Evolutionary conservation across 1,139 yeast genomes (phyloP).

Genomic region (Kazachstania sp.): DNA sequence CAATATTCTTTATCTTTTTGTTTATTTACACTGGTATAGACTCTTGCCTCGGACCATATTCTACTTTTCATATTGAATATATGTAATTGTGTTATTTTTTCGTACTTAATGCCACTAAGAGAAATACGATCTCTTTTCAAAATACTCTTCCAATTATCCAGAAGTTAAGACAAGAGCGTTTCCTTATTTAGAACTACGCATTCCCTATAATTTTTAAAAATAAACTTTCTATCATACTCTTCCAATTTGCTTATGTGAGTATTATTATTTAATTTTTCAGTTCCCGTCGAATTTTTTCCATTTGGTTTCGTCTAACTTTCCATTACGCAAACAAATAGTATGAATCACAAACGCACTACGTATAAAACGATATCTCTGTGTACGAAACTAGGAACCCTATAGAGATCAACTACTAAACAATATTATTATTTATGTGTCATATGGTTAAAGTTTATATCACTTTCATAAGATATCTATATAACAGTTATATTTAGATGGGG

Average conservation of each 20-base stretch:
- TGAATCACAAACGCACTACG: not conserved
- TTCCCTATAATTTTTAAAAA: too few relatives aligned
- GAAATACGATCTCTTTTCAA: too few relatives aligned
- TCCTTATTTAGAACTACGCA: too few relatives aligned
- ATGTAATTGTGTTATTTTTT: not conserved
- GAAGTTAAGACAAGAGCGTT: too few relatives aligned
- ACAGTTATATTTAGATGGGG: too few relatives aligned
- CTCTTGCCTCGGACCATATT: constrained; percentile 62
- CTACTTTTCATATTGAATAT: constrained; percentile 22
- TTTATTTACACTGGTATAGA: constrained; percentile 78
- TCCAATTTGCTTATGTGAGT: too few relatives aligned
- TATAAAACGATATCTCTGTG: not conserved
- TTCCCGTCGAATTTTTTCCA: not conserved
- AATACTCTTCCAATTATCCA: too few relatives aligned
- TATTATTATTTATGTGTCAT: not conserved
- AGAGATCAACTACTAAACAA: too few relatives aligned
- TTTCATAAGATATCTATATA: not conserved
- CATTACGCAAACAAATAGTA: too few relatives aligned
- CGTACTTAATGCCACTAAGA: not conserved
- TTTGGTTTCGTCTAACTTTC: too few relatives aligned
- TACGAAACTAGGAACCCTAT: not conserved
- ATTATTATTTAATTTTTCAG: not conserved
- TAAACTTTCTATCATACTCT: too few relatives aligned
- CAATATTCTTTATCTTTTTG: constrained; percentile 78
- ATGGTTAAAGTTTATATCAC: not conserved